phyloP scores from a whole-genome alignment of 164 flowering plant genomes.

The Umbellularia californica region DNA sequence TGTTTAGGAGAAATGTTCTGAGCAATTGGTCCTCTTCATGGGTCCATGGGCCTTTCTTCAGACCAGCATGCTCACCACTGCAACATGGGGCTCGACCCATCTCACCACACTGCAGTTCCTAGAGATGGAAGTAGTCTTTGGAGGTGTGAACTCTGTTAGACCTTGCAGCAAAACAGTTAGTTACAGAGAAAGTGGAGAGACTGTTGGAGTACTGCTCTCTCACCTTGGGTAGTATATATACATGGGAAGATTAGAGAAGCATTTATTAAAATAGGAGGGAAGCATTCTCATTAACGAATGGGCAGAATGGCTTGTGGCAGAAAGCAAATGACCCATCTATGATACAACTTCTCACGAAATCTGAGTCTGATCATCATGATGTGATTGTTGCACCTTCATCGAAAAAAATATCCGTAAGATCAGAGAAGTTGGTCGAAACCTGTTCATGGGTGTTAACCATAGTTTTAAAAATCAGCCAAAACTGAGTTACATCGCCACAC shows the following conservation, averaged over 20 bases:
- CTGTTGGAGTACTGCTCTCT: background rate
- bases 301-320: no score
- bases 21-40: constrained; percentile 35
- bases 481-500: no score
- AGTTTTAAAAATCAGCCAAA: no score
- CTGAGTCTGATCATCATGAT: no score
- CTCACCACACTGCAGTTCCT: background rate
- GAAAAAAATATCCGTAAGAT: no score
- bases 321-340: no score
- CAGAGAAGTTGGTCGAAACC: no score
- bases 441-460: no score
- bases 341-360: no score
- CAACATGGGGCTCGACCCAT: constrained; percentile 46
- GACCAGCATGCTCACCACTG: constrained; percentile 27
- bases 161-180: background rate
- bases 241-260: background rate
- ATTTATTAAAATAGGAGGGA: no score
- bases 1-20: constrained; percentile 24
- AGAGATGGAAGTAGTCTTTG: background rate
- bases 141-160: background rate
- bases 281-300: no score
- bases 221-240: background rate
- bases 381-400: no score
- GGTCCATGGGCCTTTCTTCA: constrained; percentile 48
- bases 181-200: background rate